These are phyloP conservation scores for Arthrobotrys conoides DNA, from an alignment of 2,329 filamentous ascomycete species.

Conservation along the genomic window DNA sequence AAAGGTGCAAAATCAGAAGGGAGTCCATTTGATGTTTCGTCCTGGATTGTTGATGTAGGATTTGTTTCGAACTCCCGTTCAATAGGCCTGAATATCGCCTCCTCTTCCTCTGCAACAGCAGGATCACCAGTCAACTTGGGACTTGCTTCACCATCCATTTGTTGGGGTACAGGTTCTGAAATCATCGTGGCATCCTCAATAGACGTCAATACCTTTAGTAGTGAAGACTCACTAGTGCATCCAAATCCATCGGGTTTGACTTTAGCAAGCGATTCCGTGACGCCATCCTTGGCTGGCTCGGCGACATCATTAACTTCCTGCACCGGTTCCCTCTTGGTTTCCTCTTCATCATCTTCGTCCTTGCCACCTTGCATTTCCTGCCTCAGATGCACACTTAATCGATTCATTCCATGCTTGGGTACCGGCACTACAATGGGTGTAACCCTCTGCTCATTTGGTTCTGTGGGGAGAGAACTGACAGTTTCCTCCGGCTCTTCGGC, in stretches of 20 bases:
- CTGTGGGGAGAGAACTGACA: background rate
- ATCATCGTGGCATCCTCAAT: slow-evolving; percentile 39
- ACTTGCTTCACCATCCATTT: slow-evolving; percentile 19
- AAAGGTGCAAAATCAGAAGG: slow-evolving; percentile 55
- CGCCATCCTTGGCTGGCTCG: slow-evolving; percentile 13
- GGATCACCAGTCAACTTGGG: slow-evolving; percentile 12
- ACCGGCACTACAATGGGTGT: slow-evolving; percentile 63
- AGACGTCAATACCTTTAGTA: slow-evolving; percentile 36
- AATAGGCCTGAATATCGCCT: slow-evolving; percentile 31
- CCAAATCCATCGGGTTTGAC: background rate
- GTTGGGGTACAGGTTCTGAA: slow-evolving; percentile 31
- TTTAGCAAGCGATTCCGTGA: background rate
- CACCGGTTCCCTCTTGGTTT: slow-evolving; percentile 38
- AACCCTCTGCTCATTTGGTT: slow-evolving; percentile 23
- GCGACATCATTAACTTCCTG: slow-evolving; percentile 39
- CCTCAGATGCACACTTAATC: slow-evolving; percentile 63
- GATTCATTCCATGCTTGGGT: slow-evolving; percentile 64
- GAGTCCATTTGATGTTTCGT: slow-evolving; percentile 49
- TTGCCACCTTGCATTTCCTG: slow-evolving; percentile 64
- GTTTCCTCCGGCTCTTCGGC: slow-evolving; percentile 52
- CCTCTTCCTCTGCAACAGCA: slow-evolving; percentile 45
- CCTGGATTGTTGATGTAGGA: slow-evolving; percentile 62
- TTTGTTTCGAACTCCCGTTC: slow-evolving; percentile 63
- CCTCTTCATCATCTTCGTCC: slow-evolving; percentile 62
- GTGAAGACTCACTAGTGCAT: background rate